Evolutionary conservation across 257 asterid genomes (phyloP).

Genomic region (Apocynum venetum): DNA sequence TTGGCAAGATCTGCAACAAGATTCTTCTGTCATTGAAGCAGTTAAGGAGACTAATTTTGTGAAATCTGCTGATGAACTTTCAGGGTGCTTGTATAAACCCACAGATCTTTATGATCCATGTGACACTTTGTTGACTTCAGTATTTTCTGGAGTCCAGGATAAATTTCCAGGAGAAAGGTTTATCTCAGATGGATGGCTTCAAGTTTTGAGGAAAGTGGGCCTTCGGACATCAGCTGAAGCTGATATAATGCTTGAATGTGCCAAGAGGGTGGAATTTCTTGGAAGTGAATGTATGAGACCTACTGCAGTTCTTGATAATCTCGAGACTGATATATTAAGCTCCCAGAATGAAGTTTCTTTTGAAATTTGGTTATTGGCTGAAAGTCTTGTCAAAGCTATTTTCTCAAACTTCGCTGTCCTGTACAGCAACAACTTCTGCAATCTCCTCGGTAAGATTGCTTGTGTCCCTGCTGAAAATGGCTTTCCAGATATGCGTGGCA

Average conservation of each 20-base stretch:
- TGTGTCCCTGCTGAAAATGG: conserved; percentile 95
- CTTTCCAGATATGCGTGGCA: conserved; percentile 64
- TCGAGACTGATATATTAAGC: conserved; percentile 46
- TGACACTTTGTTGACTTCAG: conserved; percentile 69
- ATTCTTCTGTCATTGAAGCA: conserved; percentile 61
- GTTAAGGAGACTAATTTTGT: conserved; percentile 77
- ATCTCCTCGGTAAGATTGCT: conserved; percentile 72
- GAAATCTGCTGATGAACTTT: conserved; percentile 70
- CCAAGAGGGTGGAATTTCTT: conserved; percentile 85
- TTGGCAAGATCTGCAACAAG: conserved; percentile 82
- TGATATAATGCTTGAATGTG: conserved; percentile 86
- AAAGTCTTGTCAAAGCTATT: conserved; percentile 68
- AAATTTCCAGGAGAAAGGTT: conserved; percentile 95
- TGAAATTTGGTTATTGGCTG: conserved; percentile 88
- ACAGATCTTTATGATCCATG: conserved; percentile 79
- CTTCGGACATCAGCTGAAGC: conserved; percentile 78
- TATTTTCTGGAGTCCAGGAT: conserved; percentile 70
- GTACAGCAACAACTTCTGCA: conserved; percentile 86
- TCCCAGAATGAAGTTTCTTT: conserved; percentile 66
- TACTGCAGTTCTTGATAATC: conserved; percentile 47
- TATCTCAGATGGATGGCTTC: conserved; percentile 84
- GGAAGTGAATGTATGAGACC: conserved; percentile 67
- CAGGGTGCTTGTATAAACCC: conserved; percentile 53
- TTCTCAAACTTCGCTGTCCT: conserved; percentile 83
- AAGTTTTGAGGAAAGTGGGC: conserved; percentile 72